These are phyloP conservation scores for Corylus heterophylla DNA, from an alignment of 306 rosid species.

Conservation along the genomic window DNA sequence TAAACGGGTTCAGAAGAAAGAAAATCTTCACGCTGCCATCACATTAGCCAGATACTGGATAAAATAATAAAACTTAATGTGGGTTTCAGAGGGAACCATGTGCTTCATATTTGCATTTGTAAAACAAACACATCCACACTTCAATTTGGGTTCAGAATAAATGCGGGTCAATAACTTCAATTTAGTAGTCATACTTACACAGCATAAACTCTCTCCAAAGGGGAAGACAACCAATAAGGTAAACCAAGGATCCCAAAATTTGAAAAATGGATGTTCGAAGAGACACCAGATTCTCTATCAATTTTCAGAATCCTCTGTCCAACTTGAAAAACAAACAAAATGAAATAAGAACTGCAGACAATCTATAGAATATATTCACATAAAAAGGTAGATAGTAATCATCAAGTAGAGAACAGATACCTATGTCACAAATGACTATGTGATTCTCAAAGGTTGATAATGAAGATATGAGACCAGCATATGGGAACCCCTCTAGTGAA, in stretches of 20 bases:
- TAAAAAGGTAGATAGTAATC: constrained; percentile 5
- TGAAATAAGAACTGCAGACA: constrained; percentile 29
- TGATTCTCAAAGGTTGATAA: constrained; percentile 54
- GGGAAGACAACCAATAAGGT: constrained; percentile 76
- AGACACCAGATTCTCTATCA: constrained; percentile 45
- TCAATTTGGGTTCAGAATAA: background rate
- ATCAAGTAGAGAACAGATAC: constrained; percentile 39
- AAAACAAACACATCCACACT: background rate
- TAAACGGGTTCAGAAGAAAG: constrained; percentile 13
- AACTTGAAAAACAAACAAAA: constrained; percentile 48
- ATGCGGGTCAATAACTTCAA: background rate
- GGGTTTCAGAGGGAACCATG: background rate
- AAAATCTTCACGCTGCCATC: background rate
- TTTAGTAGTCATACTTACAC: constrained; percentile 47
- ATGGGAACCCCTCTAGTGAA: constrained; percentile 47
- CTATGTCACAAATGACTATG: constrained; percentile 65
- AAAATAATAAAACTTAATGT: background rate
- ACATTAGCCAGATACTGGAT: constrained; percentile 11
- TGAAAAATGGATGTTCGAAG: constrained; percentile 61
- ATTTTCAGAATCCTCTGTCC: constrained; percentile 81
- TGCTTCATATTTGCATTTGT: background rate
- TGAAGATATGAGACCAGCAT: constrained; percentile 69
- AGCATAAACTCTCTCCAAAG: constrained; percentile 55
- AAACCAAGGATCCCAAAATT: constrained; percentile 81
- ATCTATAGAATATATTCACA: constrained; percentile 18